Evolutionary conservation across 139 green algal species (phyloP), one percentile per base, ranked within the genome.

Genomic region (Closterium sp.): DNA sequence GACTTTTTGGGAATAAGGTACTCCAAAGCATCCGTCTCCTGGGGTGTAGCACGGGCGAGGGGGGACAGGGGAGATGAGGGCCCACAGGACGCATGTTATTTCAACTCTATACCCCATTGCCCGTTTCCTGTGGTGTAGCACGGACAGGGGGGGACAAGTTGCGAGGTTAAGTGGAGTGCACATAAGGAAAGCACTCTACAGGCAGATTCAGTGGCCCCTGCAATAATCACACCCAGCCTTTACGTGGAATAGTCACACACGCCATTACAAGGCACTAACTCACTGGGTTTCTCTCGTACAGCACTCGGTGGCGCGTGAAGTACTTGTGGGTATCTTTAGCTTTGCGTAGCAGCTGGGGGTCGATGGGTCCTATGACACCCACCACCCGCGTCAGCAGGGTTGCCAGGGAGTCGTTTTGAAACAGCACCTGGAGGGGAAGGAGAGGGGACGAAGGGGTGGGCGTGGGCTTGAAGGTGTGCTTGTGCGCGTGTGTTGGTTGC

Each of bases 301-400:
- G 89, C 89, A 93, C 16, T 23, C 55, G 30, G 9, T 91, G 87
- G 34, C 90, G 93, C 32, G 97, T 98, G 92, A 97, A 98, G 95
- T 96, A 99, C 81, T 97, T 96, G 91, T 96, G 94, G 0, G 95
- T 91, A 92, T 97, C 97, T 34, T 96, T 95, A 1, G 97, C 97
- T 38, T 94, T 91, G 25, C 87, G 35, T 35, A 98, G 90, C 95
- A 99, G 96, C 90, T 91, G 93, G 76, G 90, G 94, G 2, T 97
- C 96, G 30, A 99, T 83, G 2, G 96, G 96, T 4, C 97, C 97
- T 33, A 98, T 90, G 43, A 99, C 97, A 90, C 96, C 95, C 81
- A 98, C 96, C 55, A 99, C 84, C 1, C 97, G 95, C 16, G 97
- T 98, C 89, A 99, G 94, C 90, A 99, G 93, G 31, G 95, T 97